phyloP scores from a whole-genome alignment of 768 basidiomycete species.

The Tylopilus vinaceipallidus region DNA sequence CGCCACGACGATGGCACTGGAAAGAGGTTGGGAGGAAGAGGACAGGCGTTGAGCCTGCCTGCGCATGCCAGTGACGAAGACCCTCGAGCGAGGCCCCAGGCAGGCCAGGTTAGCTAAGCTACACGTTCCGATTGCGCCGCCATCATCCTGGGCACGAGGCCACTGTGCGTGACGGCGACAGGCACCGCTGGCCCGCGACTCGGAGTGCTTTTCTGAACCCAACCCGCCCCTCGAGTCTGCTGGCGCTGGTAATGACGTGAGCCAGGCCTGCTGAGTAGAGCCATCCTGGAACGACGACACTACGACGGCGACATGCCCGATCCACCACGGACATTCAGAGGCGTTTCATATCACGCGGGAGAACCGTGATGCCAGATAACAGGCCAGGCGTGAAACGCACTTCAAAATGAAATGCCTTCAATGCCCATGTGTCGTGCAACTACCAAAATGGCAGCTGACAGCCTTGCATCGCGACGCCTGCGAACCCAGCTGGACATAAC shows the following conservation, averaged over 20 bases:
- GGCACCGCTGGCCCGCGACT: no score
- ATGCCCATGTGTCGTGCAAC: neutral
- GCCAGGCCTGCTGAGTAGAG: no score
- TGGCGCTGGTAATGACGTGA: no score
- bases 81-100: conserved; percentile 4
- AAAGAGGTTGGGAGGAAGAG: neutral
- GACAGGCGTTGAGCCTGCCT: neutral
- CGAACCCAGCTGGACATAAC: no score
- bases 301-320: no score
- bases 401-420: neutral
- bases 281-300: no score
- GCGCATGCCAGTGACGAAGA: neutral
- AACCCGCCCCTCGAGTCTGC: no score
- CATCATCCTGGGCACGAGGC: conserved; percentile 9
- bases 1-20: neutral
- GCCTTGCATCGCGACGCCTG: no score
- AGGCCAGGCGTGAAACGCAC: neutral
- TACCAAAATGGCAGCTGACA: no score
- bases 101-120: conserved; percentile 18
- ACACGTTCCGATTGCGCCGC: conserved; percentile 9
- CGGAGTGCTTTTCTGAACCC: no score
- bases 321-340: no score
- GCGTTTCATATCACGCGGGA: no score
- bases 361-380: neutral
- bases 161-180: neutral